Evolutionary conservation across 257 asterid species (phyloP), one percentile per base, ranked within the genome.

Genomic region (Nicotiana paniculata): DNA sequence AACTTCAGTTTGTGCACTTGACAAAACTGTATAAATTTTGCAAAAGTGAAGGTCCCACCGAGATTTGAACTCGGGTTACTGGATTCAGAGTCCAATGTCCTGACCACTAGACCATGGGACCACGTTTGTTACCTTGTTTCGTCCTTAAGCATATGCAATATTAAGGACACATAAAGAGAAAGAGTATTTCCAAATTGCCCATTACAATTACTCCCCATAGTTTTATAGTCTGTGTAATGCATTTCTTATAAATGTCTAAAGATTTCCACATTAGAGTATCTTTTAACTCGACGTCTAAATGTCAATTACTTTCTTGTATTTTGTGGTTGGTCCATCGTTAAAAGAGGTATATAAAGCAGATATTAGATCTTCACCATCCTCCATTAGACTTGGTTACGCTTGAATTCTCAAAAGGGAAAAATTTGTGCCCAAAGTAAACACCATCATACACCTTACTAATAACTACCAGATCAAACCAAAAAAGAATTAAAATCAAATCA

Each of bases 41-140:
- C 11, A 9, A 77, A 67, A 81, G 3, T 0, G 2, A 43, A 82
- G 81, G 84, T 82, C 81, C 84, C 58, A 82, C 84, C 81, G 84
- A 74, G 84, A 82, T 32, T 84, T 88, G 89, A 85, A 85, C 87
- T 88, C 90, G 86, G 88, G 90, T 58, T 88, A 88, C 83, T 87
- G 88, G 90, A 87, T 87, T 87, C 90, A 87, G 90, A 87, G 88
- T 87, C 90, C 90, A 87, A 79, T 87, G 90, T 88, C 86, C 90
- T 85, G 21, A 88, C 87, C 87, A 62, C 88, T 83, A 88, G 88
- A 88, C 90, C 86, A 87, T 87, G 83, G 86, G 83, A 83, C 88
- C 86, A 0, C 2, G 4, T 2, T 28, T 57, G n/a, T 2, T 0
- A 3, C 1, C 4, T 0, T n/a, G 0, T 3, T 61, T 1, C 21